Percentiles rank a stretch among this genome's conserved stretches.
These are phyloP conservation scores for Allium fistulosum DNA, from an alignment of 106 monocot genomes.

Conservation along the genomic window DNA sequence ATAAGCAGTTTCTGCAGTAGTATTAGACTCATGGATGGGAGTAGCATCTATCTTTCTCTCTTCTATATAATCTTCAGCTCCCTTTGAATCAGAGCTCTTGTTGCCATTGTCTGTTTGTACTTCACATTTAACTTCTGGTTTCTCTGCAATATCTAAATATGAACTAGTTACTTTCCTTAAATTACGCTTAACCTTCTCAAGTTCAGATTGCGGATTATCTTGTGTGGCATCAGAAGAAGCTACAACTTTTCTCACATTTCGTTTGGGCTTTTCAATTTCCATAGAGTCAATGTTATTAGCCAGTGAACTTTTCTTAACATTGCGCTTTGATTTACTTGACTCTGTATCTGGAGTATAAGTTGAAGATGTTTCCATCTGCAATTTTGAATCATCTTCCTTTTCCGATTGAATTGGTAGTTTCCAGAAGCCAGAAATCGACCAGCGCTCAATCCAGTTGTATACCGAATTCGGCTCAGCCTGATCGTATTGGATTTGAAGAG, in stretches of 20 bases:
- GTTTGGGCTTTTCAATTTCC: conserved; percentile 41
- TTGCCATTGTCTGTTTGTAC: conserved; percentile 17
- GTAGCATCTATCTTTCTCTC: conserved; percentile 25
- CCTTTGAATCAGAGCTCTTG: conserved; percentile 16
- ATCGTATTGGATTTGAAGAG: conserved; percentile 52
- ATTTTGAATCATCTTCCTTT: conserved; percentile 38
- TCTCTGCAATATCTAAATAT: conserved; percentile 29
- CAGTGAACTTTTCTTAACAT: conserved; percentile 26
- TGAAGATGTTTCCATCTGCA: conserved; percentile 12
- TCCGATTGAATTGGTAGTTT: conserved; percentile 32
- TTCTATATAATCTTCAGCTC: conserved; percentile 24
- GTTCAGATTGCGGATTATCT: conserved; percentile 73
- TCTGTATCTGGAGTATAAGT: conserved; percentile 51
- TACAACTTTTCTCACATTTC: conserved; percentile 34
- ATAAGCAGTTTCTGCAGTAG: conserved; percentile 16
- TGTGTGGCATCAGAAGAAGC: conserved; percentile 28
- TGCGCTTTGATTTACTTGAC: conserved; percentile 61
- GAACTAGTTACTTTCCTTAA: conserved; percentile 75
- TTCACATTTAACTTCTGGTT: conserved; percentile 25
- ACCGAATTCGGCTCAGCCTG: conserved; percentile 51
- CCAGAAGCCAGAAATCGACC: conserved; percentile 61
- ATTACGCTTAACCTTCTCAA: conserved; percentile 91
- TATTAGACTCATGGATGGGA: conserved; percentile 12
- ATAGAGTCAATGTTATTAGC: conserved; percentile 11
- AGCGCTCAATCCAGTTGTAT: conserved; percentile 68